Evolutionary conservation across 2,329 filamentous ascomycete species (phyloP).

Genomic region (Fusarium oligoseptatum): DNA sequence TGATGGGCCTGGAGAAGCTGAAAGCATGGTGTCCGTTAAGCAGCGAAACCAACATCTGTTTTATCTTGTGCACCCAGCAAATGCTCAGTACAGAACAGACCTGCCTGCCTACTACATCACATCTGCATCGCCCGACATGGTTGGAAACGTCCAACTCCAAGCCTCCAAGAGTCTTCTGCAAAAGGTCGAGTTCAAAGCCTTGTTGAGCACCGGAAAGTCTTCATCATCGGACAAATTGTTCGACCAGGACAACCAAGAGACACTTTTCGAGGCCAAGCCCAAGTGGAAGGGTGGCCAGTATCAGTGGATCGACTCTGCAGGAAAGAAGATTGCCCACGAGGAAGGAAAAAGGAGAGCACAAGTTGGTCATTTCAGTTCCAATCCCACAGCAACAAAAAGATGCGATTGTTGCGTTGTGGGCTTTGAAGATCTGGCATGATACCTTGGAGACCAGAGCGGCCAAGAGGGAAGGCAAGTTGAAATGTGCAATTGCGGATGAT

Average conservation of each 20-base stretch:
- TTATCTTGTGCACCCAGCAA: constrained; percentile 23
- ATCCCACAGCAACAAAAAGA: not conserved
- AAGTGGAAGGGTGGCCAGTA: constrained; percentile 17
- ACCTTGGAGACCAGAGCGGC: not conserved
- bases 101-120: constrained; percentile 27
- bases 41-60: constrained; percentile 15
- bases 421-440: constrained; percentile 30
- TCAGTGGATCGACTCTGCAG: constrained; percentile 15
- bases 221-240: constrained; percentile 17
- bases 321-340: constrained; percentile 11
- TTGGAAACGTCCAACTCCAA: constrained; percentile 25
- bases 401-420: constrained; percentile 26
- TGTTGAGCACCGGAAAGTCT: constrained; percentile 17
- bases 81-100: not conserved
- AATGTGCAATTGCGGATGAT: too few relatives aligned
- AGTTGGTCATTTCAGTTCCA: not conserved
- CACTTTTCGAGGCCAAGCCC: constrained; percentile 18
- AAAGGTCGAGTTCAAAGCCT: constrained; percentile 5
- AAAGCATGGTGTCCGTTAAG: not conserved
- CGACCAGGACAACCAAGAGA: not conserved
- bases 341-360: not conserved
- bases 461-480: not conserved
- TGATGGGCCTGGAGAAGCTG: not conserved
- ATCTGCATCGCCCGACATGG: constrained; percentile 9
- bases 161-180: fast-evolving